Evolutionary conservation across 1,284 basidiomycete genomes (phyloP), one percentile per base, ranked within the genome.

Genomic region (Apiotrichum gamsii): DNA sequence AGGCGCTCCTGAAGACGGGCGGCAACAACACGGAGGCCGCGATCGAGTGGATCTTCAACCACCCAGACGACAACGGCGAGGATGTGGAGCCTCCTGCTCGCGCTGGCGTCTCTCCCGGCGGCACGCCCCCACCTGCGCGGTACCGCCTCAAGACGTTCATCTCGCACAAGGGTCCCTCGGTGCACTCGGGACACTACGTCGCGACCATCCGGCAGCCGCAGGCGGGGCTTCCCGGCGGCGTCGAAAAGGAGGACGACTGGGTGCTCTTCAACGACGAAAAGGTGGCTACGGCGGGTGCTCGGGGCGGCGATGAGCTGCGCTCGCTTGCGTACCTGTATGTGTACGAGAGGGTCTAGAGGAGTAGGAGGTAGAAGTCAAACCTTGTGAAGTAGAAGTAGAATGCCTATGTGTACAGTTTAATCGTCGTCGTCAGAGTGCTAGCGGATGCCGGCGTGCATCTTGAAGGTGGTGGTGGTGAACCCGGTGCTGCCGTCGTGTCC

Each of bases 11-110:
- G 18, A 58, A 91, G 84, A 76, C n/a, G n/a, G n/a, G 75, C 35
- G 83, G 83, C 16, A 80, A 90, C 16, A 80, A 90, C 60, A 71
- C 82, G 0, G 91, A 94, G 59, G 80, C 85, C 20, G 93, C 93
- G 0, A 82, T 97, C 3, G 93, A 95, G 57, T 98, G 94, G 94
- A 74, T 97, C n/a, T 97, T 98, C 74, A 89, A 81, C 52, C 87
- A 98, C 62, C 86, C 91, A 0, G 90, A 90, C 48, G 91, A 96
- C 59, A 77, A 70, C 2, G 90, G 90, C 18, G 82, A 87, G 60
- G 61, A 60, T 9, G 43, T 66, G 14, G 57, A 64, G 0, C 39
- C 61, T 0, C 36, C 58, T 4, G 48, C 49, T 23, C 48, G 43
- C 0, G 41, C 37, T 15, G 31, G 47, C 2, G n/a, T 56, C 13